Percentiles rank a stretch among this genome's conserved stretches.
These are phyloP conservation scores for Sporothrix schenckii DNA, from an alignment of 2,329 filamentous ascomycete genomes.

Conservation along the genomic window DNA sequence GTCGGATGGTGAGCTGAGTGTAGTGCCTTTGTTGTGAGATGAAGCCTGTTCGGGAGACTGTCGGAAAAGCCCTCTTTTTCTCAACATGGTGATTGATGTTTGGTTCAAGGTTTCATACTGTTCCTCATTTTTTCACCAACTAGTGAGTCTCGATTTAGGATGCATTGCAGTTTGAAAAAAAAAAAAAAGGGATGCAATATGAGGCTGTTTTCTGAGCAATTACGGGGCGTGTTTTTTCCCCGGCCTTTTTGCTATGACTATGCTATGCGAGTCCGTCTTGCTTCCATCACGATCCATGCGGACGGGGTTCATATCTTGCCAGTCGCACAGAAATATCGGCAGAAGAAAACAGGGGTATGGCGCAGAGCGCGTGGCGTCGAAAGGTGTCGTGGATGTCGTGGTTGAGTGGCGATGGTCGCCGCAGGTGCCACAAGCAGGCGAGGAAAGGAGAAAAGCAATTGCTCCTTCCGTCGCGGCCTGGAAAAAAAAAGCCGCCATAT, in stretches of 20 bases:
- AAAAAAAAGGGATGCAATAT: no score
- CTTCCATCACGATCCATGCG: no score
- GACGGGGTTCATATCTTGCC: neutral
- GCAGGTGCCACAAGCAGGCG: neutral
- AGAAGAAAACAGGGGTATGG: neutral
- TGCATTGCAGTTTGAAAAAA: neutral
- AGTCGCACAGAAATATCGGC: neutral
- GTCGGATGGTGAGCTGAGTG: conserved; percentile 3
- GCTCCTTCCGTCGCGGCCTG: conserved; percentile 20
- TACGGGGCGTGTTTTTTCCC: no score
- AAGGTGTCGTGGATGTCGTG: neutral
- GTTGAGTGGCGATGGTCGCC: neutral
- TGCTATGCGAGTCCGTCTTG: no score
- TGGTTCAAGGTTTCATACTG: neutral
- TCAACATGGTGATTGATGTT: neutral
- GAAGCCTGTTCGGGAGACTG: neutral
- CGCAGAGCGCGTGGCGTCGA: no score
- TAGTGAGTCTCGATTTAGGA: neutral
- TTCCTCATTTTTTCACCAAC: neutral
- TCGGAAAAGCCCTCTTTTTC: conserved; percentile 19
- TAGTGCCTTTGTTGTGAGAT: neutral
- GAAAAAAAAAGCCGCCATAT: neutral
- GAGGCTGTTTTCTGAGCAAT: no score
- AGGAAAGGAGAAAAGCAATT: neutral
- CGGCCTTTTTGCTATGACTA: no score